Evolutionary conservation across 2,329 filamentous ascomycete species (phyloP).

Genomic region (Trichoderma hamatum): DNA sequence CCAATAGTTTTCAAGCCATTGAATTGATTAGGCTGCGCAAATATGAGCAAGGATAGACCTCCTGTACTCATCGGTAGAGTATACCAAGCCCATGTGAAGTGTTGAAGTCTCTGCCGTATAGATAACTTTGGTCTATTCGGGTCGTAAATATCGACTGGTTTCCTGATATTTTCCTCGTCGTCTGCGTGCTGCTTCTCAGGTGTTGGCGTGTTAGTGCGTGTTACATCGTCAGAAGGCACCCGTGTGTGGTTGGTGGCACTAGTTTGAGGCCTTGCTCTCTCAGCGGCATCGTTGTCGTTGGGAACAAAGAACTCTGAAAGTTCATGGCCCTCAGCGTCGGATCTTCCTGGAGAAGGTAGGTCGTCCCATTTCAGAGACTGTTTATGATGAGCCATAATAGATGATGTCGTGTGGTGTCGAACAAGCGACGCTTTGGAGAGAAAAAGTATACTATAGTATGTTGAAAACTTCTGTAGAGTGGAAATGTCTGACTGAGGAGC

Average conservation of each 20-base stretch:
- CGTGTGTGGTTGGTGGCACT: slow-evolving; percentile 13
- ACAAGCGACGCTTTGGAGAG: background rate
- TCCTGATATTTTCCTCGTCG: background rate
- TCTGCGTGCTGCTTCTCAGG: background rate
- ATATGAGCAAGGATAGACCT: slow-evolving; percentile 66
- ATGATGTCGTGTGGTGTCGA: background rate
- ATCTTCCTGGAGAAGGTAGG: slow-evolving; percentile 18
- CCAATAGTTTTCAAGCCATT: slow-evolving; percentile 65
- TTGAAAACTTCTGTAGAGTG: background rate
- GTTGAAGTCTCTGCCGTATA: slow-evolving; percentile 52
- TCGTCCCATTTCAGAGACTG: slow-evolving; percentile 10
- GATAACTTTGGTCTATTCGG: slow-evolving; percentile 39
- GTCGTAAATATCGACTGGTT: slow-evolving; percentile 30
- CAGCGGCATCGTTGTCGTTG: background rate
- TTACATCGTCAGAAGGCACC: slow-evolving; percentile 11
- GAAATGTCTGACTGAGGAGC: background rate
- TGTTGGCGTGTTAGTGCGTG: slow-evolving; percentile 9
- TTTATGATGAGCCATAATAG: background rate
- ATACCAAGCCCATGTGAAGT: slow-evolving; percentile 75
- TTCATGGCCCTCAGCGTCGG: slow-evolving; percentile 9
- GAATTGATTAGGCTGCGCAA: slow-evolving; percentile 66
- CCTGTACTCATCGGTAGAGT: slow-evolving; percentile 76
- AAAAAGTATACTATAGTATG: background rate
- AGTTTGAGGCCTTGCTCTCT: background rate
- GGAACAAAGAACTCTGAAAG: background rate